Conservation (phyloP, 306 rosid genomes). For the Trifolium pratense region DNA sequence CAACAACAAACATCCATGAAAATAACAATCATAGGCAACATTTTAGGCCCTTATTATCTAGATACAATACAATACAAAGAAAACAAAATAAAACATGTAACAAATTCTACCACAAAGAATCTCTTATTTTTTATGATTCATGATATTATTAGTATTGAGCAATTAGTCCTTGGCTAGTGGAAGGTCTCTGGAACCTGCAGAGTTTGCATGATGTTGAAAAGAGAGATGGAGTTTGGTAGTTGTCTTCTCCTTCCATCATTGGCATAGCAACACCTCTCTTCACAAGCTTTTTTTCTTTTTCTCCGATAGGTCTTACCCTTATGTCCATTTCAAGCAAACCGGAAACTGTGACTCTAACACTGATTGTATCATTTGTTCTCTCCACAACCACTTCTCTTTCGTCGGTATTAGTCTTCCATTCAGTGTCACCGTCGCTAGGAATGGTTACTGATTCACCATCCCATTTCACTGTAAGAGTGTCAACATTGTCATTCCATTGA, state of each 20-base stretch:
- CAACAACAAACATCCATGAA: constrained; percentile 9
- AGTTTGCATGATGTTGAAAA: constrained; percentile 56
- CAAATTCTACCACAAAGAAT: constrained; percentile 13
- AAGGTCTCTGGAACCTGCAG: constrained; percentile 65
- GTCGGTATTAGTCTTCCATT: constrained; percentile 57
- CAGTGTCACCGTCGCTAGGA: constrained; percentile 61
- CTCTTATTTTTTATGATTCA: neutral
- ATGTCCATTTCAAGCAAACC: constrained; percentile 67
- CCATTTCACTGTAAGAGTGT: constrained; percentile 65
- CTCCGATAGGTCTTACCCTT: constrained; percentile 66
- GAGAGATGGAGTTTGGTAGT: constrained; percentile 59
- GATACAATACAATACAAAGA: constrained; percentile 27
- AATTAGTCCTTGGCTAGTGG: constrained; percentile 38
- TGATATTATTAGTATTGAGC: constrained; percentile 53
- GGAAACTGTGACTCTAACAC: constrained; percentile 59
- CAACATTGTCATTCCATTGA: constrained; percentile 63
- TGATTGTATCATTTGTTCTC: constrained; percentile 69
- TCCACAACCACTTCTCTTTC: constrained; percentile 66
- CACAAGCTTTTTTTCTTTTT: constrained; percentile 65
- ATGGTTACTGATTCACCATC: constrained; percentile 50
- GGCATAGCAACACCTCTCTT: constrained; percentile 81
- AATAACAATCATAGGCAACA: constrained; percentile 45
- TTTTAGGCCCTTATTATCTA: constrained; percentile 51
- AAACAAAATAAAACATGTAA: constrained; percentile 29
- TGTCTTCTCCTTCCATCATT: constrained; percentile 80